Percentiles rank a stretch among this genome's conserved stretches.
Evolutionary conservation across 805 yeast species (phyloP).

Genomic region (Tetrapisispora nanseiensis): DNA sequence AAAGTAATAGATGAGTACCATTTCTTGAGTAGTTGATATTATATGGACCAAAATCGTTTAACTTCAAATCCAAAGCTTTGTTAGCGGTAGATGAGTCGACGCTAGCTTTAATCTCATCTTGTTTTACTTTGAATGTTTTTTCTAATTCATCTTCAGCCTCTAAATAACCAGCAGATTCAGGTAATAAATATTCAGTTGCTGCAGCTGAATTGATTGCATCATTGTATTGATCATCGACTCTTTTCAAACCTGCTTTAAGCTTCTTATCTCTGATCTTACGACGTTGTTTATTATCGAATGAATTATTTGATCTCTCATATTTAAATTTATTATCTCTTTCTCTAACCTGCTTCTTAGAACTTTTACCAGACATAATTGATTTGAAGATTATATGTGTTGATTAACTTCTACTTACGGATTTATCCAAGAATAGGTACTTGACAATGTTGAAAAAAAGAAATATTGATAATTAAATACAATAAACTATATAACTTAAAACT

Average conservation of each 20-base stretch:
- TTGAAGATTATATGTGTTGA: no score
- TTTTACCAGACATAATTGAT: neutral
- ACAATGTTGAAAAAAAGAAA: no score
- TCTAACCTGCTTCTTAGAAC: neutral
- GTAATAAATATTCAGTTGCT: constrained; percentile 72
- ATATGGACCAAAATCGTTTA: constrained; percentile 83
- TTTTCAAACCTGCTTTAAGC: constrained; percentile 54
- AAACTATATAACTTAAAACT: no score
- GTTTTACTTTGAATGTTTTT: constrained; percentile 75
- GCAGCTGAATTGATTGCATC: constrained; percentile 80
- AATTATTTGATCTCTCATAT: constrained; percentile 25
- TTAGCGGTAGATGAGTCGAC: constrained; percentile 71
- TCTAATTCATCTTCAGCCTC: constrained; percentile 94
- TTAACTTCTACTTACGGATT: no score
- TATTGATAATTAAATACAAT: no score
- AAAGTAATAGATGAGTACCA: constrained; percentile 76
- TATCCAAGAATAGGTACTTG: no score
- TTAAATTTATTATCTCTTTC: constrained; percentile 24
- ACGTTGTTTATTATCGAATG: neutral
- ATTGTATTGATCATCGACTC: constrained; percentile 60
- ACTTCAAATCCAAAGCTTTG: constrained; percentile 63
- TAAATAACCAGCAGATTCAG: constrained; percentile 75
- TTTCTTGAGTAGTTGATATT: constrained; percentile 70
- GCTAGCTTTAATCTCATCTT: constrained; percentile 60
- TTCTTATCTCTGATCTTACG: constrained; percentile 40